Percentiles rank a stretch among this genome's conserved stretches.
These are phyloP conservation scores for Fusarium lyarnte DNA, from an alignment of 2,329 filamentous ascomycete genomes.

Conservation along the genomic window DNA sequence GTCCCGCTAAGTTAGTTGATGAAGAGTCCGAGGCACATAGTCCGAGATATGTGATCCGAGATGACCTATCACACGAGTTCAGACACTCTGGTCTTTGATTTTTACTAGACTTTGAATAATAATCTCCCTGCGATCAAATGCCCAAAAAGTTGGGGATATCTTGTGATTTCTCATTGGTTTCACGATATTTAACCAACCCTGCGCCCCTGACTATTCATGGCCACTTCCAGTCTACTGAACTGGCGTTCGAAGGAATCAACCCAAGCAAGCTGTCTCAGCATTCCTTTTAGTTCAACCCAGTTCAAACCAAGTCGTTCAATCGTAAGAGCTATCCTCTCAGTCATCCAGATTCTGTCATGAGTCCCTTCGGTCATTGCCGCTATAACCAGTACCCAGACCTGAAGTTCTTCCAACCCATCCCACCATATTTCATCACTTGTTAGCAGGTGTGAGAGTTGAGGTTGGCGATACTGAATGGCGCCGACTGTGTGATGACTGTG, in stretches of 20 bases:
- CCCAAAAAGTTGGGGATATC: background rate
- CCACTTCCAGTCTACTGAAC: background rate
- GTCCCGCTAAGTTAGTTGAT: background rate
- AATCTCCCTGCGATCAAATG: background rate
- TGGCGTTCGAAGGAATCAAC: background rate
- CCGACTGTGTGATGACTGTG: conserved; percentile 1
- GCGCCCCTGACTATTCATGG: background rate
- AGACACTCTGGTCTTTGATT: background rate
- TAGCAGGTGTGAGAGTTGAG: background rate
- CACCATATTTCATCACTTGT: background rate
- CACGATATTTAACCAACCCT: no score
- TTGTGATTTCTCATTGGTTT: background rate
- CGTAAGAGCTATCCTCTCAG: background rate
- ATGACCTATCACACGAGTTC: background rate
- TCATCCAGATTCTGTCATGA: background rate
- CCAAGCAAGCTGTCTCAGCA: background rate
- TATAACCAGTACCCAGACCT: background rate
- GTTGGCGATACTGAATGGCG: background rate
- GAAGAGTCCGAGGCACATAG: background rate
- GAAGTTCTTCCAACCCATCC: background rate
- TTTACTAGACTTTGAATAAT: background rate
- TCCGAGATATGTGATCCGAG: conserved; percentile 12
- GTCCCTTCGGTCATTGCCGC: background rate
- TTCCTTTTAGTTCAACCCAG: background rate
- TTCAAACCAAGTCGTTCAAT: background rate